Evolutionary conservation across 768 basidiomycete species (phyloP).

Genomic region (Psilocybe cyanescens): DNA sequence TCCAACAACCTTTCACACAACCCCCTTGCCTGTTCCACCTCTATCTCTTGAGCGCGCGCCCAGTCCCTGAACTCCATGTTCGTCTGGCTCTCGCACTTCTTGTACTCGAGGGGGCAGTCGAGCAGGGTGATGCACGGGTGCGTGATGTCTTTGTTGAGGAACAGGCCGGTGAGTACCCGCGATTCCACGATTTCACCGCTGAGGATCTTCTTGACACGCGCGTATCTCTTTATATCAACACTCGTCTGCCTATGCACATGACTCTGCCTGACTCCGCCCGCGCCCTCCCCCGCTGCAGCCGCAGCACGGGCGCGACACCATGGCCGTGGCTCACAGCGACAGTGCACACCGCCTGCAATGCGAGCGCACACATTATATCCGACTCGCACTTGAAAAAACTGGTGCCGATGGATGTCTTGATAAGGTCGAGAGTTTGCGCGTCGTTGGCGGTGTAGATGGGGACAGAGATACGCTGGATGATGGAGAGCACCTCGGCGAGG

Average conservation of each 20-base stretch:
- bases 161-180: slow-evolving; percentile 84
- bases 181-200: slow-evolving; percentile 97
- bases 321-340: slow-evolving; percentile 49
- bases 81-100: slow-evolving; percentile 98
- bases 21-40: no score
- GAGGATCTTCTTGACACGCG: slow-evolving; percentile 95
- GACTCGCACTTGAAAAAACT: slow-evolving; percentile 97
- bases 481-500: slow-evolving; percentile 87
- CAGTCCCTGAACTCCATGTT: slow-evolving; percentile 98
- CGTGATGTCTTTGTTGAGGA: slow-evolving; percentile 99
- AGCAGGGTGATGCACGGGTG: slow-evolving; percentile 91
- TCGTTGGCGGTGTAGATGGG: slow-evolving; percentile 89
- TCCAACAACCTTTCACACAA: no score
- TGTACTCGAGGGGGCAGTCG: slow-evolving; percentile 97
- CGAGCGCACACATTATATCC: slow-evolving; percentile 95
- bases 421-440: slow-evolving; percentile 96
- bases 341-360: slow-evolving; percentile 88
- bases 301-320: slow-evolving; percentile 23
- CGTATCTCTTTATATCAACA: slow-evolving; percentile 98
- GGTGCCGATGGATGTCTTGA: slow-evolving; percentile 96
- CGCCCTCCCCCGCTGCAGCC: no score
- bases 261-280: no score
- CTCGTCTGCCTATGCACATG: slow-evolving; percentile 67
- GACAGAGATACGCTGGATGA: slow-evolving; percentile 85
- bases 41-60: slow-evolving; percentile 84